Evolutionary conservation across 2,329 filamentous ascomycete genomes (phyloP), one percentile per base, ranked within the genome.

Genomic region (Aspergillus fumigatus): DNA sequence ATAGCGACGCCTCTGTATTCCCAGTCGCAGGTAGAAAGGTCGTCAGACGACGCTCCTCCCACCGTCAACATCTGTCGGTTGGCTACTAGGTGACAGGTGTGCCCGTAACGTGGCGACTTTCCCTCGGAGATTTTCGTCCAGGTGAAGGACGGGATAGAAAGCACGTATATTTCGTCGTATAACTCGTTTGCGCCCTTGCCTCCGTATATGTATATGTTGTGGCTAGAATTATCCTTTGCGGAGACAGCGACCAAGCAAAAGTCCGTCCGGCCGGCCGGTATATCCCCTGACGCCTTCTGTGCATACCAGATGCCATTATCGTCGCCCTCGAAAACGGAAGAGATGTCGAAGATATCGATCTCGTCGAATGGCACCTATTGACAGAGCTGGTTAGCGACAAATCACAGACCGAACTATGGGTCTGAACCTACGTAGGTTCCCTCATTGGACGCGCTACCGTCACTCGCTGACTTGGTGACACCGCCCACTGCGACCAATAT

Each of bases 151-250:
- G 77, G 77, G 2, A 80, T 51, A 3, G 74, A 75, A 2, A 80
- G 67, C 11, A 77, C 68, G 54, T 74, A 76, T 8, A 79, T 62
- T 29, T 80, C 74, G 51, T 80, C 78, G 57, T 71, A 77, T 40
- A 60, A 62, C 35, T 64, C 55, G 29, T 63, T 62, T 10, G 58
- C 71, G 51, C 75, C 69, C 40, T 63, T 66, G 35, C 79, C 79
- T 35, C 79, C 79, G 55, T 80, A 80, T 40, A 81, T 60, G 53
- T 77, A 74, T 23, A 81, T 75, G 57, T 77, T 78, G 52, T 77
- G 72, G 53, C 73, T 77, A 1, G 76, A 78, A 48, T 75, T 73
- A 54, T 81, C 79, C 3, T 71, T 68, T 1, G 78, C 73, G 27
- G 76, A 72, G 14, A 68, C 73, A 0, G 73, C 53, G 0, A 76